Percentiles rank a stretch among this genome's conserved stretches.
These are phyloP conservation scores for Firmiana major DNA, from an alignment of 345 rosid species.

Conservation along the genomic window DNA sequence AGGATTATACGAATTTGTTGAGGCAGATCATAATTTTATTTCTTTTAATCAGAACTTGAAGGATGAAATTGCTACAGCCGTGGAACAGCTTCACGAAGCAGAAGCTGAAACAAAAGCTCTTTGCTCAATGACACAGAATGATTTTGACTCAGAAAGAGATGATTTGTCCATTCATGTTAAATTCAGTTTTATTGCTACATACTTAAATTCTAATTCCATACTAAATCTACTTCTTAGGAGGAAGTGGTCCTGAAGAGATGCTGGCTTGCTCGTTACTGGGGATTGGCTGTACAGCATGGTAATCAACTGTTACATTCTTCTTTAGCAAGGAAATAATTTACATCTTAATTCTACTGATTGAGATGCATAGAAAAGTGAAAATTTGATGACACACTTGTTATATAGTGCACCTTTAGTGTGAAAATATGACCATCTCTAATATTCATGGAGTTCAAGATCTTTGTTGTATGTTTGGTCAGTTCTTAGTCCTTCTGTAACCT, in stretches of 20 bases:
- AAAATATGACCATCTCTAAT: neutral
- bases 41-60: conserved; percentile 54
- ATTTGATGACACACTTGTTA: neutral
- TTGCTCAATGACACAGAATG: conserved; percentile 89
- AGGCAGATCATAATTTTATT: conserved; percentile 19
- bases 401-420: neutral
- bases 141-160: conserved; percentile 85
- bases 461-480: neutral
- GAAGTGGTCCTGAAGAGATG: conserved; percentile 99
- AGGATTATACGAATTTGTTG: conserved; percentile 10
- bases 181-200: conserved; percentile 12
- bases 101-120: conserved; percentile 86
- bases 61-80: conserved; percentile 57
- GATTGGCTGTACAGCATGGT: conserved; percentile 84
- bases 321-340: conserved; percentile 3
- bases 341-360: neutral
- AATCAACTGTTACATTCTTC: conserved; percentile 16
- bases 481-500: neutral
- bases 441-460: conserved; percentile 1
- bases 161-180: conserved; percentile 43
- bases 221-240: conserved; percentile 53
- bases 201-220: conserved; percentile 20
- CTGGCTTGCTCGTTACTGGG: conserved; percentile 99
- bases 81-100: conserved; percentile 72
- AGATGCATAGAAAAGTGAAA: neutral